Evolutionary conservation across 2,329 filamentous ascomycete species (phyloP).

Genomic region (Xylariaceae sp.): DNA sequence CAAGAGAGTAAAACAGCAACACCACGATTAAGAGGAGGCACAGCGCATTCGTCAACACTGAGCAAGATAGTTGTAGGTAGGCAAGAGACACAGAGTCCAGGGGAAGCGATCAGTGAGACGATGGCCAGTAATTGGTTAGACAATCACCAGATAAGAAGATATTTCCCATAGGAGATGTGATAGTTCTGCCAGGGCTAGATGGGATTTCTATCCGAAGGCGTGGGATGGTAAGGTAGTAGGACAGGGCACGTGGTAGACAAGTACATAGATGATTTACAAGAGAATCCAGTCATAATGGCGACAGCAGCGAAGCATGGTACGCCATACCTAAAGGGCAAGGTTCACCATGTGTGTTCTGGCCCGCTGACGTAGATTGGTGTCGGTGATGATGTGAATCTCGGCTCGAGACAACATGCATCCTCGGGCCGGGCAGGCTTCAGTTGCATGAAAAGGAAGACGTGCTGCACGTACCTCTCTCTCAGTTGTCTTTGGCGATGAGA

Average conservation of each 20-base stretch:
- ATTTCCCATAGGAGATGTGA: not conserved
- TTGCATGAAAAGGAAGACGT: not conserved
- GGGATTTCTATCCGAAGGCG: too few species aligned
- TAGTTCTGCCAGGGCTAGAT: not conserved
- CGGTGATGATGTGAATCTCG: too few species aligned
- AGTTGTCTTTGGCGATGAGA: too few species aligned
- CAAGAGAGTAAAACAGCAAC: not conserved
- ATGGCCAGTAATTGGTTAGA: not conserved
- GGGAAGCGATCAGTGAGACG: not conserved
- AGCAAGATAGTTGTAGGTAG: too few species aligned
- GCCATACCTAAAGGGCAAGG: conserved; percentile 3
- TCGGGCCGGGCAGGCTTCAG: too few species aligned
- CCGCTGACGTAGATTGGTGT: too few species aligned
- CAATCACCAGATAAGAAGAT: not conserved
- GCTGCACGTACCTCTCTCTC: conserved; percentile 10
- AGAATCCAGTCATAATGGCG: not conserved
- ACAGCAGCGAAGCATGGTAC: conserved; percentile 3
- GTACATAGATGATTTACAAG: not conserved
- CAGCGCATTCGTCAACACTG: too few species aligned
- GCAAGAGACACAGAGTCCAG: conserved; percentile 2
- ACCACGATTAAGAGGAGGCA: too few species aligned
- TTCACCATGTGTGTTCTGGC: not conserved
- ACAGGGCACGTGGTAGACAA: conserved; percentile 3
- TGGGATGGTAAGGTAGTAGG: conserved; percentile 3
- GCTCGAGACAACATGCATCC: too few species aligned